These are phyloP conservation scores for Aureobasidium pullulans DNA, from an alignment of 2,329 filamentous ascomycete species.

Conservation along the genomic window DNA sequence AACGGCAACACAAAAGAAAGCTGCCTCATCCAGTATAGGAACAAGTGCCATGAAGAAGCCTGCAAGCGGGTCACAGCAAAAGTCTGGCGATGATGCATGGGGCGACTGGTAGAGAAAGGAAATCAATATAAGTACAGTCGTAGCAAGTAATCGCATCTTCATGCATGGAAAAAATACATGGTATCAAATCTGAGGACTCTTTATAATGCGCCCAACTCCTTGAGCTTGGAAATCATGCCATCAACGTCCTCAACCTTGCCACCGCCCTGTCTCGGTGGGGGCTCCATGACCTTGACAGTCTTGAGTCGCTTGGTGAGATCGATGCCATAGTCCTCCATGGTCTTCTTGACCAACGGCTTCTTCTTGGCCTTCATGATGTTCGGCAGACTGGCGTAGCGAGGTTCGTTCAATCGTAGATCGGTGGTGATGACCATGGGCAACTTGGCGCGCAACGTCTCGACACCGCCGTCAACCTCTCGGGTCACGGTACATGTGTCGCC, in stretches of 20 bases:
- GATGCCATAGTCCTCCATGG: constrained; percentile 71
- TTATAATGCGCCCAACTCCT: constrained; percentile 88
- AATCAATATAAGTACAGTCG: neutral
- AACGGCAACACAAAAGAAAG: constrained; percentile 27
- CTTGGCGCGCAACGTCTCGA: constrained; percentile 78
- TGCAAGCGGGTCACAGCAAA: constrained; percentile 18
- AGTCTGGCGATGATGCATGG: constrained; percentile 48
- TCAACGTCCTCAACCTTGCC: constrained; percentile 97
- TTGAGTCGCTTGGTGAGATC: constrained; percentile 71
- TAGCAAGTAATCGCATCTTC: constrained; percentile 2
- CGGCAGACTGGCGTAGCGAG: constrained; percentile 86
- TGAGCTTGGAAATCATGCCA: constrained; percentile 86
- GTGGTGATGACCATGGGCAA: constrained; percentile 93
- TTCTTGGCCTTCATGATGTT: constrained; percentile 99
- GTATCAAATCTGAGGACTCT: neutral
- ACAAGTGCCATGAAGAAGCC: constrained; percentile 57
- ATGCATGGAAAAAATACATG: constrained; percentile 10
- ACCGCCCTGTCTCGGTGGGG: constrained; percentile 77
- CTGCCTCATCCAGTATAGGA: constrained; percentile 47
- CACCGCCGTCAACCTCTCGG: constrained; percentile 90
- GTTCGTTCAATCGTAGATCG: constrained; percentile 89
- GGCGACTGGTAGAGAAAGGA: constrained; percentile 40
- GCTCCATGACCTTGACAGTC: constrained; percentile 85
- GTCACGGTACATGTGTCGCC: constrained; percentile 68
- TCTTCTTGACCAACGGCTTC: constrained; percentile 95